phyloP scores from a whole-genome alignment of 768 basidiomycete species.

The Atractiella rhizophila region DNA sequence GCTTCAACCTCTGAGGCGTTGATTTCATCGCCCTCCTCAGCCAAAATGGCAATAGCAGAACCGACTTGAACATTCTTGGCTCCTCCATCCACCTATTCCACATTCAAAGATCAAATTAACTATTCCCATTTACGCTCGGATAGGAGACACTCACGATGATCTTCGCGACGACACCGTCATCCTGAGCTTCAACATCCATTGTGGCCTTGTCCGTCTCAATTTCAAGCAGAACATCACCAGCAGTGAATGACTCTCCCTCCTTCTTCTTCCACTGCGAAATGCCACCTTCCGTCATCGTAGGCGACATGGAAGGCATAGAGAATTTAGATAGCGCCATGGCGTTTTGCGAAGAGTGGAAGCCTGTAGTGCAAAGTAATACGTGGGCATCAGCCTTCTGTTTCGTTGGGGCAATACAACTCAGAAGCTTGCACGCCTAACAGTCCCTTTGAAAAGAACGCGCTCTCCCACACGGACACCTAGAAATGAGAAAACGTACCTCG shows the following conservation, averaged over 20 bases:
- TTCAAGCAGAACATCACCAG: slow-evolving; percentile 85
- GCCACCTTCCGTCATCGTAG: slow-evolving; percentile 98
- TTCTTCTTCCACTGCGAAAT: slow-evolving; percentile 91
- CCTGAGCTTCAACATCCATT: slow-evolving; percentile 97
- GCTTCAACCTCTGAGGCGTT: slow-evolving; percentile 39
- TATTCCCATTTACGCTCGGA: background rate
- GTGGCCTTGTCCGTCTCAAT: slow-evolving; percentile 99
- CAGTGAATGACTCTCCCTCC: slow-evolving; percentile 68
- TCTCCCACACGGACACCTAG: no score
- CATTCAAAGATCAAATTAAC: slow-evolving; percentile 1
- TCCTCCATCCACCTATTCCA: slow-evolving; percentile 45
- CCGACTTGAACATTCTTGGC: slow-evolving; percentile 71
- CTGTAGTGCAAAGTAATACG: slow-evolving; percentile 23
- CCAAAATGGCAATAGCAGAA: slow-evolving; percentile 65
- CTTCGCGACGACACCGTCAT: slow-evolving; percentile 87
- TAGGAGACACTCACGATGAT: slow-evolving; percentile 45
- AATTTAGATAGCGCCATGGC: slow-evolving; percentile 61
- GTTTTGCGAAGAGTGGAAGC: slow-evolving; percentile 55
- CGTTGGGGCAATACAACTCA: no score
- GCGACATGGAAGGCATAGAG: slow-evolving; percentile 95
- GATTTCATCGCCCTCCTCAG: slow-evolving; percentile 83
- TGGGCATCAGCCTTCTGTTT: no score
- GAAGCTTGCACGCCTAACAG: no score
- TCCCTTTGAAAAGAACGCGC: no score
- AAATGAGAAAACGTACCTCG: no score